Evolutionary conservation across 2,329 filamentous ascomycete species (phyloP), one percentile per base, ranked within the genome.

Genomic region (Aureobasidium zeae): DNA sequence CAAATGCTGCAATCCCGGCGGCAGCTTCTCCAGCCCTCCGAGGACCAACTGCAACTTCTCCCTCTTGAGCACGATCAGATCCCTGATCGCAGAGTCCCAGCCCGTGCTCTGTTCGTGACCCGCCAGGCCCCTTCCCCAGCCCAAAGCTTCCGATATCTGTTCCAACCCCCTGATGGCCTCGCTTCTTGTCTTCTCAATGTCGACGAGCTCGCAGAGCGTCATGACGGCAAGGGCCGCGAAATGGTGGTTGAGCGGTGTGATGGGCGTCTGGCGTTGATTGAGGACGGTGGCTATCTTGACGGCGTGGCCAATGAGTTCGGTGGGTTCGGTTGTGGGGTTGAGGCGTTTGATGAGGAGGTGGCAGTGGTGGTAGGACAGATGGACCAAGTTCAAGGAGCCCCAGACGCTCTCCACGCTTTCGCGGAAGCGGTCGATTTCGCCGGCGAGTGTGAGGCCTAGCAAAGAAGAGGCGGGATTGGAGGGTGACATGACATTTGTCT

Each of bases 281-380:
- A 85, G 64, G 37, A 83, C 67, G n/a, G 65, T 66, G 28, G 74
- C 69, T 4, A 79, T 69, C 53, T 79, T 72, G 48, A 70, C 69
- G 19, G 76, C 75, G 5, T 77, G 72, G 59, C 74, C 77, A 15
- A 83, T 62, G 12, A 80, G 68, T 47, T 81, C 73, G 2, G 68
- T 63, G 0, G 75, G 68, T 29, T 73, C 72, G 1, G 72, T 67
- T 9, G 68, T 69, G 1, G 75, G 71, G 26, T 72, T 74, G 43
- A 79, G 66, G 2, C 83, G 68, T 39, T 78, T 76, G 8, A 76
- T 69, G 13, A 86, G 66, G 7, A 85, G 68, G 48, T 78, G 76
- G 51, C 76, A 71, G 57, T 85, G 79, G 74, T 81, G 83, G 61
- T 83, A 85, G 13, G 74, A 74, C 17, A 86, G 67, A 52, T 82